Evolutionary conservation across 2,329 filamentous ascomycete species (phyloP).

Genomic region (Penicillium sp.): DNA sequence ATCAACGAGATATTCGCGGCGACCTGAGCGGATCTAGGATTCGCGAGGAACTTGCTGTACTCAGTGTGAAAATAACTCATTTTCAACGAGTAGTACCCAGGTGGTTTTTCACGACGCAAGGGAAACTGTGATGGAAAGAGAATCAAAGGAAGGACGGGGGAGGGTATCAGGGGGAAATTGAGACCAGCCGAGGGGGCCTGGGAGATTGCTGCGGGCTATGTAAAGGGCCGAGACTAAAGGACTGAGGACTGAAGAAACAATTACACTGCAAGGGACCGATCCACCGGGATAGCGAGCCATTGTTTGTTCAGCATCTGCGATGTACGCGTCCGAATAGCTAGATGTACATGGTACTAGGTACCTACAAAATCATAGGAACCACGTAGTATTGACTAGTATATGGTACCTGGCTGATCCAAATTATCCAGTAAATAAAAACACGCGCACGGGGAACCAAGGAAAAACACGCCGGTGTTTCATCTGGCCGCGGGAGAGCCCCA

Average conservation of each 20-base stretch:
- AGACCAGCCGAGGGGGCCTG: conserved; percentile 2
- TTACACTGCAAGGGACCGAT: conserved; percentile 2
- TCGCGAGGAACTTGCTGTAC: conserved; percentile 72
- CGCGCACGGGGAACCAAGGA: conserved; percentile 10
- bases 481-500: conserved; percentile 8
- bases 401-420: conserved; percentile 2
- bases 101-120: conserved; percentile 5
- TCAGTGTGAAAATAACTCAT: conserved; percentile 47
- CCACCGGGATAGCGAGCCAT: background rate
- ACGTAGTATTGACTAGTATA: conserved; percentile 2
- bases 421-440: conserved; percentile 5
- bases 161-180: conserved; percentile 11
- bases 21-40: conserved; percentile 64
- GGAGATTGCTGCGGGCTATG: background rate
- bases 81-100: conserved; percentile 1
- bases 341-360: background rate
- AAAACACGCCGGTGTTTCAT: conserved; percentile 30
- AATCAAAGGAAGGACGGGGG: conserved; percentile 8
- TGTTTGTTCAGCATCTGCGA: background rate
- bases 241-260: background rate
- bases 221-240: conserved; percentile 1
- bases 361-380: background rate
- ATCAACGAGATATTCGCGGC: conserved; percentile 68
- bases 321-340: background rate
- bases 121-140: conserved; percentile 14